A percentile compares a stretch with the other conserved stretches of the same genome.
Evolutionary conservation across 768 basidiomycete species (phyloP).

Genomic region (Clitopilus hobsonii): DNA sequence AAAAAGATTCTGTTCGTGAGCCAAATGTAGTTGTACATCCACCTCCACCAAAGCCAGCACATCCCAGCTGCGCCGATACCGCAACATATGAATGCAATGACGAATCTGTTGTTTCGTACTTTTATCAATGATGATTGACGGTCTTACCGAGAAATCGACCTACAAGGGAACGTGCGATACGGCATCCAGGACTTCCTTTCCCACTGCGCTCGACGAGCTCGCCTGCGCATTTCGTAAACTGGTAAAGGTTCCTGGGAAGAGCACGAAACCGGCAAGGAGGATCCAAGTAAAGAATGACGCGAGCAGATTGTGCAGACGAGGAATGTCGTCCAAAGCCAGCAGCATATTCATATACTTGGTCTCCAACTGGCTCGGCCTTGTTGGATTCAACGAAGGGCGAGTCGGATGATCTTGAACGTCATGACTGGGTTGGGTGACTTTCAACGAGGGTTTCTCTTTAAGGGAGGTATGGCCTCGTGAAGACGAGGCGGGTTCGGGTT

Average conservation of each 20-base stretch:
- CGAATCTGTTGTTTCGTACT: slow-evolving; percentile 30
- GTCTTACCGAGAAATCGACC: slow-evolving; percentile 13
- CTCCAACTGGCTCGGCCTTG: slow-evolving; percentile 25
- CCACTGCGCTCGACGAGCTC: slow-evolving; percentile 20
- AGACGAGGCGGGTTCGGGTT: no score
- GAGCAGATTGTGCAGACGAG: slow-evolving; percentile 41
- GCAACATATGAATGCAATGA: slow-evolving; percentile 53
- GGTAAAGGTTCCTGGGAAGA: slow-evolving; percentile 60
- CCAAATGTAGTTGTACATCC: slow-evolving; percentile 58
- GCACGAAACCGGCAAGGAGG: slow-evolving; percentile 54
- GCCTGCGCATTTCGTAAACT: slow-evolving; percentile 32
- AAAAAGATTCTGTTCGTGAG: slow-evolving; percentile 50
- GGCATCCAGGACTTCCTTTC: slow-evolving; percentile 25
- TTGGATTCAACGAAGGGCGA: not conserved
- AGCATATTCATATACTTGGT: slow-evolving; percentile 61
- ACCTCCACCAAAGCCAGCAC: slow-evolving; percentile 57
- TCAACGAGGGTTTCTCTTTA: not conserved
- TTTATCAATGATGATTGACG: not conserved
- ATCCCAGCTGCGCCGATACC: slow-evolving; percentile 49
- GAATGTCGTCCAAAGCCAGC: slow-evolving; percentile 54
- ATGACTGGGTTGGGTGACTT: not conserved
- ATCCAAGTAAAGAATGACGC: slow-evolving; percentile 62
- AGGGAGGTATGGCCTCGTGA: not conserved
- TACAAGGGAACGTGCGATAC: slow-evolving; percentile 44
- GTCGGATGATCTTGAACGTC: not conserved